A percentile compares a stretch with the other conserved stretches of the same genome.
Evolutionary conservation across 1,284 basidiomycete species (phyloP).

Genomic region (Leccinum subatratum): DNA sequence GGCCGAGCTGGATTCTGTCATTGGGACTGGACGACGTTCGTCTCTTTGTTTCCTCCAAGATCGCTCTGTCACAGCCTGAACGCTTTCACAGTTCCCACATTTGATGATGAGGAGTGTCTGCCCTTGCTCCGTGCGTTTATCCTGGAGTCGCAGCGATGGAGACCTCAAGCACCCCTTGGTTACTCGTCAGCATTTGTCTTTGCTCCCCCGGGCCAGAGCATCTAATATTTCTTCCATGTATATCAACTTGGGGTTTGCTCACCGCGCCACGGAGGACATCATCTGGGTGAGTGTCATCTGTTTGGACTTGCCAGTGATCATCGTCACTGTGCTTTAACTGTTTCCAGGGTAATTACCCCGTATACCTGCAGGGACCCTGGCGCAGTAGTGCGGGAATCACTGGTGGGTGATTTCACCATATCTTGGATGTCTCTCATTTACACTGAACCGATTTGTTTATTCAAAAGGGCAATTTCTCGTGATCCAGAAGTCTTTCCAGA

Average conservation of each 20-base stretch:
- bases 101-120: constrained; percentile 8
- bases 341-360: constrained; percentile 9
- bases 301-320: background rate
- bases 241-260: constrained; percentile 4
- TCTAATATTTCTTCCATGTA: background rate
- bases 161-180: constrained; percentile 7
- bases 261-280: constrained; percentile 15
- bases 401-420: background rate
- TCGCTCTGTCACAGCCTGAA: background rate
- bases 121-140: constrained; percentile 14
- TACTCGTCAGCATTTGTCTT: background rate
- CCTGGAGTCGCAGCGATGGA: constrained; percentile 15
- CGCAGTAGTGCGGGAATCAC: constrained; percentile 8
- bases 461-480: constrained; percentile 12
- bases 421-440: too few relatives aligned
- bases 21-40: constrained; percentile 2
- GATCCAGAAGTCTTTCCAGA: constrained; percentile 14
- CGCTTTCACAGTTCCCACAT: constrained; percentile 7
- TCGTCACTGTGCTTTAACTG: too few relatives aligned
- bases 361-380: constrained; percentile 12
- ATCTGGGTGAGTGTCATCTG: constrained; percentile 9
- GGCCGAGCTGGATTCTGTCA: constrained; percentile 13
- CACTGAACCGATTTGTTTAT: too few relatives aligned
- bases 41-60: background rate
- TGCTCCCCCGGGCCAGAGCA: background rate